phyloP scores from a whole-genome alignment of 768 basidiomycete genomes.

The Mycena polygramma region DNA sequence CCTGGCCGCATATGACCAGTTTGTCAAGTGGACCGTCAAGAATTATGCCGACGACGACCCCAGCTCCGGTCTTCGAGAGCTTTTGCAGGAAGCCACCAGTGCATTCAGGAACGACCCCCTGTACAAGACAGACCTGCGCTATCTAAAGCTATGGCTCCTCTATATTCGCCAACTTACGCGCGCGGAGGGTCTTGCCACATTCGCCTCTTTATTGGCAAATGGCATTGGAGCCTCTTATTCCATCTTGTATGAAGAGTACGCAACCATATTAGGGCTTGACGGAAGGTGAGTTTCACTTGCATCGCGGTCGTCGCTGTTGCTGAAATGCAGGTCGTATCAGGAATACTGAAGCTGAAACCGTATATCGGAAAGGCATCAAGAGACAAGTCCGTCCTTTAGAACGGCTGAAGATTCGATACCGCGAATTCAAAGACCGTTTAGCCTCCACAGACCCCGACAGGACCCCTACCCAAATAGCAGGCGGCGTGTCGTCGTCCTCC shows the following conservation, averaged over 20 bases:
- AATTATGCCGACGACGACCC: constrained; percentile 80
- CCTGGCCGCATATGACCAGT: constrained; percentile 85
- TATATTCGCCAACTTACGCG: constrained; percentile 87
- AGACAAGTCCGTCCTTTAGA: constrained; percentile 87
- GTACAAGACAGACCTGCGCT: constrained; percentile 90
- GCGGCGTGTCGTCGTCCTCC: constrained; percentile 46
- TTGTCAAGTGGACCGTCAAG: constrained; percentile 91
- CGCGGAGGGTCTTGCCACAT: constrained; percentile 75
- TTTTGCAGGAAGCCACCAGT: constrained; percentile 87
- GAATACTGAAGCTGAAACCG: constrained; percentile 79
- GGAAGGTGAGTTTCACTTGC: constrained; percentile 72
- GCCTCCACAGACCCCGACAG: constrained; percentile 47
- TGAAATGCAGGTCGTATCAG: constrained; percentile 53
- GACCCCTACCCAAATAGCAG: constrained; percentile 42
- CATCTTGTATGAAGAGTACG: constrained; percentile 93
- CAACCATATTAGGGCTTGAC: constrained; percentile 77
- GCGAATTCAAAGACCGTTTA: constrained; percentile 80
- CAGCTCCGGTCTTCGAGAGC: constrained; percentile 79
- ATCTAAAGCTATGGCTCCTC: constrained; percentile 91
- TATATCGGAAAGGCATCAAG: constrained; percentile 87
- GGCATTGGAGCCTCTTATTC: constrained; percentile 85
- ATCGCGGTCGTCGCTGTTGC: constrained; percentile 2
- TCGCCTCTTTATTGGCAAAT: constrained; percentile 77
- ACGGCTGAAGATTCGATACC: constrained; percentile 84
- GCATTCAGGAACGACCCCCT: constrained; percentile 86